Evolutionary conservation across 441 rosid species (phyloP), one percentile per base, ranked within the genome.

Genomic region (Eutrema salsugineum): DNA sequence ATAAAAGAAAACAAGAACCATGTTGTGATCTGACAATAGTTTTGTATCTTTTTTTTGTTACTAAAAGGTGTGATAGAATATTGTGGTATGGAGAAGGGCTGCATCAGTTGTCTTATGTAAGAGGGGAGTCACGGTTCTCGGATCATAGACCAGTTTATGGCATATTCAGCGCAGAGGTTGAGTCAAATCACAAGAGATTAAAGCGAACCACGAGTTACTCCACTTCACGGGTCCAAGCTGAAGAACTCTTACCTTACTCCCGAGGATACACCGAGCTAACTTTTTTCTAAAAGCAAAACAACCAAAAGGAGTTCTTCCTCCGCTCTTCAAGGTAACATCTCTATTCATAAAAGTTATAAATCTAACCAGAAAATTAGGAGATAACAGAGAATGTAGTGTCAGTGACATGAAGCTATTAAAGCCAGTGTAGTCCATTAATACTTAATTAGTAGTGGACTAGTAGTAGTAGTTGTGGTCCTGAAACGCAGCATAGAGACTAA

Each of bases 81-180:
- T 72, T 95, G 66, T 95, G 99, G 99, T 66, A 85, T 38, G 99
- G 98, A 47, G 90, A 87, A 85, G 99, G 99, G 42, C 82, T 93
- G 50, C 91, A 85, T 40, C 98, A 91, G 50, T 57, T 84, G 78
- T 88, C 95, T 14, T 93, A 95, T 68, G 98, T 95, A 4, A 88
- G 97, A 16, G 99, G 97, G 0, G 99, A 95, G 83, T 95, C 99
- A 3, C 80, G 84, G 76, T 95, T 95, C 81, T 95, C 99, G 1
- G 99, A 95, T 78, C 98, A 91, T 66, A 81, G 97, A 77, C 95
- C 96, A n/a, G 97, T 91, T 49, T 89, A 91, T 66, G 88, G 97
- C 64, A 75, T 88, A 69, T 94, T 91, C 81, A 86, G 79, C 55
- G 91, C 91, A 46, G 94, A 89, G 77, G 97, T 91, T 5, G 98